Evolutionary conservation across 192 early-diverging fungal species (phyloP).

Genomic region (Coemansia aciculifera): DNA sequence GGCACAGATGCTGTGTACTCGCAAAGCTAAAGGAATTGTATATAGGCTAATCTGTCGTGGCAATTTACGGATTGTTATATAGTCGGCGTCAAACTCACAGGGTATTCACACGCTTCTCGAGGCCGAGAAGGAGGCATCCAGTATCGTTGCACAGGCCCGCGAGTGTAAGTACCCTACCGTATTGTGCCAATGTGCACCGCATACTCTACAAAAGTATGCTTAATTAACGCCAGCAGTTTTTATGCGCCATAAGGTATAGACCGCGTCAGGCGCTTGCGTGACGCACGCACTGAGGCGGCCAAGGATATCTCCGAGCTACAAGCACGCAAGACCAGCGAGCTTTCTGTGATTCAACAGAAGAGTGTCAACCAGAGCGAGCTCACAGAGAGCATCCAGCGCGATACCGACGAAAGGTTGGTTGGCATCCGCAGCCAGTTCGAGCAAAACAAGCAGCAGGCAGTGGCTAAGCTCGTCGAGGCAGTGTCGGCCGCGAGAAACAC

Average conservation of each 20-base stretch:
- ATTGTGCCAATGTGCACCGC: slow-evolving; percentile 32
- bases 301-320: slow-evolving; percentile 91
- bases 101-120: slow-evolving; percentile 96
- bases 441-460: slow-evolving; percentile 41
- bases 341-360: slow-evolving; percentile 40
- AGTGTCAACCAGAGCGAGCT: slow-evolving; percentile 45
- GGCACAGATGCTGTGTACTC: not conserved
- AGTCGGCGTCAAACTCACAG: slow-evolving; percentile 71
- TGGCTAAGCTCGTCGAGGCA: slow-evolving; percentile 35
- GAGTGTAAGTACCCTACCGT: slow-evolving; percentile 57
- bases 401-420: slow-evolving; percentile 36
- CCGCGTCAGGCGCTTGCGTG: slow-evolving; percentile 89
- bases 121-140: slow-evolving; percentile 94
- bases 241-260: slow-evolving; percentile 40
- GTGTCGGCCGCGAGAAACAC: slow-evolving; percentile 15
- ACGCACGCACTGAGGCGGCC: slow-evolving; percentile 90
- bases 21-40: not conserved
- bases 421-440: slow-evolving; percentile 40
- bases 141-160: slow-evolving; percentile 88
- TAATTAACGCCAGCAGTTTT: not conserved
- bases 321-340: slow-evolving; percentile 77
- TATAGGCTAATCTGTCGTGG: not conserved
- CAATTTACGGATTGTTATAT: slow-evolving; percentile 7
- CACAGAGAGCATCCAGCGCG: slow-evolving; percentile 31
- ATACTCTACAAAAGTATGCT: not conserved